phyloP scores from a whole-genome alignment of 2,329 filamentous ascomycete genomes.

The Xylaria sp. region DNA sequence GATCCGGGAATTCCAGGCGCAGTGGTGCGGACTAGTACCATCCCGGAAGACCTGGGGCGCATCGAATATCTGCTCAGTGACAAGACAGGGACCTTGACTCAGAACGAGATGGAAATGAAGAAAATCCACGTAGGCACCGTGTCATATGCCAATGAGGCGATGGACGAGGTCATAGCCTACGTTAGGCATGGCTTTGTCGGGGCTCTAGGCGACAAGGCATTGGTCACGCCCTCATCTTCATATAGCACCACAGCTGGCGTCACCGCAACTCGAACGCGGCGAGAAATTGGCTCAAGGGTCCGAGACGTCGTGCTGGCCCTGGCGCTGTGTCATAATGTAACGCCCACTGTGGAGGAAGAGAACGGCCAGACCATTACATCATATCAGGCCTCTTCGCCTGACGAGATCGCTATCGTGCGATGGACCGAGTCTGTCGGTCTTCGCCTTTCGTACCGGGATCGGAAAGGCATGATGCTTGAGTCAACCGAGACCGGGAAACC shows the following conservation, averaged over 20 bases:
- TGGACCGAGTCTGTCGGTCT: constrained; percentile 95
- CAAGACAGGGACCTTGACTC: constrained; percentile 96
- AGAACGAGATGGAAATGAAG: constrained; percentile 98
- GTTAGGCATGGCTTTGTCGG: constrained; percentile 77
- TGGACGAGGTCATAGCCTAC: constrained; percentile 93
- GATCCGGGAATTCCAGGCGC: constrained; percentile 89
- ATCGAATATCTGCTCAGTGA: constrained; percentile 97
- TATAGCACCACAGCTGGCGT: constrained; percentile 63
- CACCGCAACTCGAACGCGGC: constrained; percentile 76
- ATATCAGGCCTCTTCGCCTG: constrained; percentile 95
- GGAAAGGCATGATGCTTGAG: constrained; percentile 81
- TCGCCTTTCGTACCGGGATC: constrained; percentile 80
- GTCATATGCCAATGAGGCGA: constrained; percentile 96
- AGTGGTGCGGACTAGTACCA: constrained; percentile 94
- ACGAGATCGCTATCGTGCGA: constrained; percentile 95
- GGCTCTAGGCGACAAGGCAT: constrained; percentile 46
- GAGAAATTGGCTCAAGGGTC: constrained; percentile 92
- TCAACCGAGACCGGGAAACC: constrained; percentile 72
- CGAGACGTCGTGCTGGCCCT: constrained; percentile 91
- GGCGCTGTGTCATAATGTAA: constrained; percentile 95
- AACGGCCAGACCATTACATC: constrained; percentile 76
- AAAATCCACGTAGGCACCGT: constrained; percentile 98
- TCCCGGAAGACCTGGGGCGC: constrained; percentile 91
- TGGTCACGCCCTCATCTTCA: constrained; percentile 77
- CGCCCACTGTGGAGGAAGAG: constrained; percentile 83